Base-by-base conservation (phyloP, 768 basidiomycete species). In the Mycena floridula region DNA sequence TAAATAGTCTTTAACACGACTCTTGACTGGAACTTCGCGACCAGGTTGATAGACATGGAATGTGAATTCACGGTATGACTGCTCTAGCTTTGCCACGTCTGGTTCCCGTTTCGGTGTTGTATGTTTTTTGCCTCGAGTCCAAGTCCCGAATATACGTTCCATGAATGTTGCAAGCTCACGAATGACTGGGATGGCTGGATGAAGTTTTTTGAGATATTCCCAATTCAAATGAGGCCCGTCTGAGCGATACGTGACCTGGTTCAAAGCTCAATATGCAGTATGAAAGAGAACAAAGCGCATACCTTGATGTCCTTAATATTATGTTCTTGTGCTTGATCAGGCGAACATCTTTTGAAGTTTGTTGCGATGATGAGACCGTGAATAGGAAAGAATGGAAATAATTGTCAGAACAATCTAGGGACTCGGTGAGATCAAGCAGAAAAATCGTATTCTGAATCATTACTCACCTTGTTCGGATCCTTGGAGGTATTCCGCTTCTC, bases 221-320 rank as follows among this genome's bases (percentile, higher is more conserved):
- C 59, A 63, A 16, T 56, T 55, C 11, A 57, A 49, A 26, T 56
- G 55, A 6, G 66, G 64, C 0, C 66, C 67, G 41, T 59, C 50
- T 4, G 61, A 61, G 0, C 54, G 54, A 50, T 64, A 58, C 3
- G 59, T 66, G 12, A 58, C 52, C 52, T 53, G 28, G n/a, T n/a
- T 18, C n/a, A 28, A 25, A 2, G 43, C 27, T 23, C 22, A 7
- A 12, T 21, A 30, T 37, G 13, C n/a, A 27, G 7, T 27, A 16
- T 41, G 18, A 47, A 25, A 26, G 13, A 16, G 26, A 41, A 5
- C 25, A 45, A 25, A 42, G 30, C 16, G 39, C 49, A n/a, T 2
- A 63, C 62, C 47, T 69, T 68, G 3, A 66, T 59, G 30, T 64
- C 64, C 49, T 56, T 59, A 25, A 70, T 59, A 43, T 66, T 68